phyloP scores from a whole-genome alignment of 768 basidiomycete species.

The Kockovaella imperatae region DNA sequence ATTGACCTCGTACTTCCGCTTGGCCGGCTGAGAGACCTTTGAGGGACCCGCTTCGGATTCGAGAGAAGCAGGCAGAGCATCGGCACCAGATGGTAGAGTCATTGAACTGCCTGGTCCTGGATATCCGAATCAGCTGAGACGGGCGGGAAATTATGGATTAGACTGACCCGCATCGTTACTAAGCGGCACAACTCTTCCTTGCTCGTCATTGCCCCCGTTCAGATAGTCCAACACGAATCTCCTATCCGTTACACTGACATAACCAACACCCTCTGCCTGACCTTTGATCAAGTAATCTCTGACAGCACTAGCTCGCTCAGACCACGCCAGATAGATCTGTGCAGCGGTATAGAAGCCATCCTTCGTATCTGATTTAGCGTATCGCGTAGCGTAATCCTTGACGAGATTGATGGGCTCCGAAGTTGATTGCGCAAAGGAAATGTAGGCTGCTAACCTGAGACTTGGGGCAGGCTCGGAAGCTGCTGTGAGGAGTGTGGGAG shows the following conservation, averaged over 20 bases:
- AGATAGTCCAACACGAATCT: conserved; percentile 81
- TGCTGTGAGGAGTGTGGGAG: conserved; percentile 36
- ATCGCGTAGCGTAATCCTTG: conserved; percentile 70
- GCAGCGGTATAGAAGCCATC: conserved; percentile 66
- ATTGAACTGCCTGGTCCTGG: conserved; percentile 1
- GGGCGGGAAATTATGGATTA: conserved; percentile 5
- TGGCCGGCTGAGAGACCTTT: conserved; percentile 50
- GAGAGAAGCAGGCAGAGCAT: conserved; percentile 9
- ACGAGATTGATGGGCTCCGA: conserved; percentile 48
- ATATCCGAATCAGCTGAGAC: conserved; percentile 5
- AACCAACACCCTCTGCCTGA: conserved; percentile 62
- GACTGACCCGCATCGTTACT: conserved; percentile 42
- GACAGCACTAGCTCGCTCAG: conserved; percentile 60
- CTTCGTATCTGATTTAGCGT: conserved; percentile 49
- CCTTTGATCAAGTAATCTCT: conserved; percentile 86
- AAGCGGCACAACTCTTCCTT: conserved; percentile 51
- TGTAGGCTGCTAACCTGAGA: conserved; percentile 57
- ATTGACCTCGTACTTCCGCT: conserved; percentile 73
- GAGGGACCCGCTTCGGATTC: conserved; percentile 32
- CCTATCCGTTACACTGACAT: conserved; percentile 81
- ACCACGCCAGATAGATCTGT: conserved; percentile 78
- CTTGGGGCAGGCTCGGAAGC: conserved; percentile 43
- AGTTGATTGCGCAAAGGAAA: conserved; percentile 50
- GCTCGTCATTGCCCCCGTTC: conserved; percentile 53
- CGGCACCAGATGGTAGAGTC: conserved; percentile 12